Evolutionary conservation across 805 yeast species (phyloP), one percentile per base, ranked within the genome.

Genomic region (Candida pseudoglaebosa): DNA sequence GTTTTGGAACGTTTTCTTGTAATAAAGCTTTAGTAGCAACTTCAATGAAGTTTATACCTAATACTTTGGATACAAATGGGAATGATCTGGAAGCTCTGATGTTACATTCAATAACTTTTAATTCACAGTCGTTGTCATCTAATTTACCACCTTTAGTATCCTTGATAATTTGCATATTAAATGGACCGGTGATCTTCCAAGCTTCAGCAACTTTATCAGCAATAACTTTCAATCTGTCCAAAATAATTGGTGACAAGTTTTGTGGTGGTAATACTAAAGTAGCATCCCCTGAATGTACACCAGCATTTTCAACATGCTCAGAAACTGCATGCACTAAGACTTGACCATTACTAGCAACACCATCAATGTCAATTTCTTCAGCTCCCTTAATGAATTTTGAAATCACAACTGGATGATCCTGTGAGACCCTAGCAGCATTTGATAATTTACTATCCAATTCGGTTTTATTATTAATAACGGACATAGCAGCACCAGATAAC

Each of bases 241-340:
- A 71, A 37, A 81, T 73, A 13, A 66, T 71, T 34, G 81, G 80
- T 32, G 81, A 78, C 45, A 93, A 71, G 43, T 73, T 69, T 62
- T 83, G 95, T 19, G 99, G 98, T 43, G 99, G 99, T 43, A 93
- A 75, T 36, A 91, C 81, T 56, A 91, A 78, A 21, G 98, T 89
- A 39, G 99, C 99, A 67, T 91, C 99, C 65, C 99, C 99, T 37
- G 97, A 90, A 70, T 91, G 99, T 42, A 93, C 84, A 74, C 99
- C 99, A 7, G 99, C 99, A 56, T 90, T 89, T 70, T 91, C 99
- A 56, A 90, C 95, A 63, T 91, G 99, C 67, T 93, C 99, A 48
- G 96, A 86, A 43, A 91, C 85, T 43, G 96, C 98, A 64, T 91
- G 99, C 42, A 91, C 95, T 37, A 91, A 68, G 39, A 91, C 87